Conservation (phyloP, 2,329 filamentous ascomycete species). For the Trichoderma afroharzianum region DNA sequence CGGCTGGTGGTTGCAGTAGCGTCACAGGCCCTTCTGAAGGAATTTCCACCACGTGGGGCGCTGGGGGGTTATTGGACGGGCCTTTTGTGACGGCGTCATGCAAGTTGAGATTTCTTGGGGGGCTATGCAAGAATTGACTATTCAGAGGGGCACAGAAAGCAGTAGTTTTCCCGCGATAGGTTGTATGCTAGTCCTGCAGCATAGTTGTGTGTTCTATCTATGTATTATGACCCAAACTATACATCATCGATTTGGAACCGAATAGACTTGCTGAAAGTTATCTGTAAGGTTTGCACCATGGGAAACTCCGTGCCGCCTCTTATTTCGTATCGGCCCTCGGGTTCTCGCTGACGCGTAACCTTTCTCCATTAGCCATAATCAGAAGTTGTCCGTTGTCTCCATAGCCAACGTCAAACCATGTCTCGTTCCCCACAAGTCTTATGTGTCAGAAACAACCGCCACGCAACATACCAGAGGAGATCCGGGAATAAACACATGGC, state of each 20-base stretch:
- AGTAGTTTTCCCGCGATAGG: neutral
- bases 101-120: neutral
- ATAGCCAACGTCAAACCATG: neutral
- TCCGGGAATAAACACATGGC: neutral
- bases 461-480: neutral
- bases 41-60: neutral
- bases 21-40: neutral
- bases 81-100: conserved; percentile 1
- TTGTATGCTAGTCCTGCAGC: neutral
- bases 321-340: neutral
- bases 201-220: neutral
- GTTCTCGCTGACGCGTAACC: neutral
- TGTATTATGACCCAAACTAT: neutral
- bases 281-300: neutral
- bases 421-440: conserved; percentile 5
- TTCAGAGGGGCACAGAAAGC: neutral
- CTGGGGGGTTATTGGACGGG: neutral
- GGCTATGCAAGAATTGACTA: neutral
- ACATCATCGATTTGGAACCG: neutral
- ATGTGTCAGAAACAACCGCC: neutral
- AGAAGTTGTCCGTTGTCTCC: neutral
- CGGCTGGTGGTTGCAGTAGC: neutral
- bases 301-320: neutral
- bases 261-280: neutral
- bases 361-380: neutral